Evolutionary conservation across 2,329 filamentous ascomycete genomes (phyloP), one percentile per base, ranked within the genome.

Genomic region (Coniella lustricola): DNA sequence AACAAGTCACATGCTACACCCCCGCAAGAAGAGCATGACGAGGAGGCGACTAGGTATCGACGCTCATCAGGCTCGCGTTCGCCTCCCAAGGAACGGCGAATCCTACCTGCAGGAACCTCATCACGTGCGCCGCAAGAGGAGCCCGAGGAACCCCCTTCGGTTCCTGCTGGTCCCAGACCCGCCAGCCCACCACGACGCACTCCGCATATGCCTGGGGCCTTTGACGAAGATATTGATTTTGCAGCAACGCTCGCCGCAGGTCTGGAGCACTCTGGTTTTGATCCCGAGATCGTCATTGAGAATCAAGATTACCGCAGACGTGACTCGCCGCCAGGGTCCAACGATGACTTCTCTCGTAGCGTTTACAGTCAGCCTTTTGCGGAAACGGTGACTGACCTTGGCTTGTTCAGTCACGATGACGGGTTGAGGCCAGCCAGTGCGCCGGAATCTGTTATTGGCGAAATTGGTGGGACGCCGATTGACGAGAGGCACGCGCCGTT

Each of bases 191-290:
- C 25, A 5, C n/a, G n/a, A n/a, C 67, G 67, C 44, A 57, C 60
- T 17, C 60, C 71, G 37, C 35, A 77, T 49, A 77, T 84, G 63
- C 82, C 84, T 20, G 84, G 84, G 17, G 68, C 75, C 9, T 90
- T 85, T 58, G 77, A 69, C 1, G 76, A 83, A 49, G 85, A 88
- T 56, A 66, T 84, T 8, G 81, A 81, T 44, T 88, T 89, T 55
- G 79, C 82, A 7, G 85, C 84, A 22, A 80, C 77, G 3, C 66
- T 88, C 40, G 83, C 84, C 49, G 85, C 84, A 41, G 83, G 81
- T 1, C 70, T 87, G 42, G 68, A 82, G 59, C 76, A 81, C n/a
- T 77, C 81, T 39, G 85, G 85, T 0, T 88, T 89, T 54, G 76
- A 87, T 57, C 79, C 82, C 4, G 76, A 84, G 35, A 79, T 88